A percentile compares a stretch with the other conserved stretches of the same genome.
These are phyloP conservation scores for Cladosporium sp. DNA, from an alignment of 2,329 filamentous ascomycete genomes.

Conservation along the genomic window DNA sequence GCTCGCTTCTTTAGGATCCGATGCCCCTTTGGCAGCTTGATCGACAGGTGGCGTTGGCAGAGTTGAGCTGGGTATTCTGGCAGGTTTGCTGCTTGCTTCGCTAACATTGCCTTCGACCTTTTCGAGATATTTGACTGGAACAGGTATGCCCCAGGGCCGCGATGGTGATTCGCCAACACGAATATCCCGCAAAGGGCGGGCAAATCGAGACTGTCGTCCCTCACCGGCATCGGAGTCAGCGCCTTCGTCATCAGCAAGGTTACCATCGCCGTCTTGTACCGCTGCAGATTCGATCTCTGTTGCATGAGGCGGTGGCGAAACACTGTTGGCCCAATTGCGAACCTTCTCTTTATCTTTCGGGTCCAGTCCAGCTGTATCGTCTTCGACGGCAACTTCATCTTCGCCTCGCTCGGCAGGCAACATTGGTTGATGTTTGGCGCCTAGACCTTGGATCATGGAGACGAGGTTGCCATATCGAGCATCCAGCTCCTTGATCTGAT, in stretches of 20 bases:
- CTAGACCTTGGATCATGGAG: conserved; percentile 89
- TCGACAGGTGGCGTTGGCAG: neutral
- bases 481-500: conserved; percentile 81
- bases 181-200: conserved; percentile 79
- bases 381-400: conserved; percentile 38
- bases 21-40: neutral
- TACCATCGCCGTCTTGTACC: conserved; percentile 14
- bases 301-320: conserved; percentile 52
- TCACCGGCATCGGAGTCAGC: conserved; percentile 36
- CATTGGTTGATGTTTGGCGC: conserved; percentile 83
- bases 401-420: conserved; percentile 46
- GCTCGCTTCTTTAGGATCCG: neutral
- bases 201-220: conserved; percentile 67
- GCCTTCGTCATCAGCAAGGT: conserved; percentile 31
- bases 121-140: conserved; percentile 57
- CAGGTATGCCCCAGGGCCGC: conserved; percentile 85
- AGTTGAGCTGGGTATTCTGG: conserved; percentile 41
- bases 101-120: conserved; percentile 29
- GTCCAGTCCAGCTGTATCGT: conserved; percentile 31
- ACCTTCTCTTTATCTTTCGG: conserved; percentile 65
- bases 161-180: conserved; percentile 92
- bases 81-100: conserved; percentile 35
- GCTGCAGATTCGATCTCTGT: conserved; percentile 32
- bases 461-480: conserved; percentile 90
- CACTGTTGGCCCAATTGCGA: conserved; percentile 77